Percentiles rank a stretch among this genome's conserved stretches.
phyloP scores from a whole-genome alignment of 352 stramenopile genomes.

The Pythium vanterpoolii region DNA sequence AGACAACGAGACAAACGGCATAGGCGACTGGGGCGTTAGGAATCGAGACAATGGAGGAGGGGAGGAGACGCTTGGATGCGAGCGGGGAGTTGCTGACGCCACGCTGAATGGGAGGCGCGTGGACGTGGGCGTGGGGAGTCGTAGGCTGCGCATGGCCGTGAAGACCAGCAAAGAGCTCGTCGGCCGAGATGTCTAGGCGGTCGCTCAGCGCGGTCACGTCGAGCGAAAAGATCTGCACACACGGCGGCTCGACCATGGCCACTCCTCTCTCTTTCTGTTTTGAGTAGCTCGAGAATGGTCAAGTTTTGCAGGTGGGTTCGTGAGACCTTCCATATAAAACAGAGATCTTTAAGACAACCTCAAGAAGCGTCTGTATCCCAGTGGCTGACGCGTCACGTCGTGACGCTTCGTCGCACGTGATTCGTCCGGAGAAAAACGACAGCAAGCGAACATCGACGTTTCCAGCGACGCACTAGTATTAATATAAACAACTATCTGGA shows the following conservation, averaged over 20 bases:
- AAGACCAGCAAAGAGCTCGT: conserved; percentile 18
- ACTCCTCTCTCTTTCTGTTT: too few species aligned
- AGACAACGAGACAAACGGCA: conserved; percentile 17
- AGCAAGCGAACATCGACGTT: conserved; percentile 45
- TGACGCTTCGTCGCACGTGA: conserved; percentile 2
- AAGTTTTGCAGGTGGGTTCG: too few species aligned
- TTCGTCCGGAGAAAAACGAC: background rate
- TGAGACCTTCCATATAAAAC: too few species aligned
- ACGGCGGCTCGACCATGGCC: background rate
- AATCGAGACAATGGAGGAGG: background rate
- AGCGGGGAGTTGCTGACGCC: too few species aligned
- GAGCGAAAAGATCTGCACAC: conserved; percentile 22
- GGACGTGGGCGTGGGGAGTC: too few species aligned
- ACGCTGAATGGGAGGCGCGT: too few species aligned
- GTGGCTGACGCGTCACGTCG: background rate
- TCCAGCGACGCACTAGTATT: conserved; percentile 88
- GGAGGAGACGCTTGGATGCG: background rate
- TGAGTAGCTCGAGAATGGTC: too few species aligned
- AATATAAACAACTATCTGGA: too few species aligned
- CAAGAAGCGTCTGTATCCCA: too few species aligned
- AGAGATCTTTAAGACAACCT: too few species aligned
- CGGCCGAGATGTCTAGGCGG: conserved; percentile 9
- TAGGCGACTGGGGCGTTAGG: background rate
- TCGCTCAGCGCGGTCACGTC: conserved; percentile 23
- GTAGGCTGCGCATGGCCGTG: background rate